Evolutionary conservation across 305 asterid genomes (phyloP).

Genomic region (Fraxinus albicans): DNA sequence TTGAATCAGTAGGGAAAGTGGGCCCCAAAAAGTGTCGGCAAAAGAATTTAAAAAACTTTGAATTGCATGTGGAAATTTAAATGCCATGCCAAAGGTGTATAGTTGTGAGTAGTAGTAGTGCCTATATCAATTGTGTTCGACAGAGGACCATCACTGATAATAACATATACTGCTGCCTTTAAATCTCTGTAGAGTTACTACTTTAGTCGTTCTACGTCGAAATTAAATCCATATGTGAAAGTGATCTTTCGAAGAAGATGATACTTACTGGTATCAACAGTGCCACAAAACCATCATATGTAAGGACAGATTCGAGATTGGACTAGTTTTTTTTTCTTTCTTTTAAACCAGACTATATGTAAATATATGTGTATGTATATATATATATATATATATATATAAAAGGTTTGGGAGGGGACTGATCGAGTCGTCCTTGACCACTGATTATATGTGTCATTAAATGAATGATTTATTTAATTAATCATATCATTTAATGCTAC

Average conservation of each 20-base stretch:
- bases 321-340: too few species aligned
- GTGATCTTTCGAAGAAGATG: not conserved
- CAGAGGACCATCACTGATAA: not conserved
- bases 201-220: too few species aligned
- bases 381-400: too few species aligned
- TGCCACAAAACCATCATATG: not conserved
- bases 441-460: not conserved
- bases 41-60: not conserved
- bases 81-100: not conserved
- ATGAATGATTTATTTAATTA: not conserved
- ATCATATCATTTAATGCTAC: too few species aligned
- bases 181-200: not conserved
- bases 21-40: not conserved
- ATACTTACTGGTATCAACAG: not conserved
- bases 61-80: not conserved
- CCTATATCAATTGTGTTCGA: too few species aligned
- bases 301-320: not conserved
- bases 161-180: not conserved
- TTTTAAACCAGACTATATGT: too few species aligned
- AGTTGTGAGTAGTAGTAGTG: too few species aligned
- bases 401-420: not conserved
- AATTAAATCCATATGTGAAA: not conserved
- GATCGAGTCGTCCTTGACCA: not conserved
- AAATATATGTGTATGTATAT: too few species aligned
- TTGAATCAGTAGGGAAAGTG: not conserved